Evolutionary conservation across 2,329 filamentous ascomycete genomes (phyloP).

Genomic region (Arthrobotrys musiformis): DNA sequence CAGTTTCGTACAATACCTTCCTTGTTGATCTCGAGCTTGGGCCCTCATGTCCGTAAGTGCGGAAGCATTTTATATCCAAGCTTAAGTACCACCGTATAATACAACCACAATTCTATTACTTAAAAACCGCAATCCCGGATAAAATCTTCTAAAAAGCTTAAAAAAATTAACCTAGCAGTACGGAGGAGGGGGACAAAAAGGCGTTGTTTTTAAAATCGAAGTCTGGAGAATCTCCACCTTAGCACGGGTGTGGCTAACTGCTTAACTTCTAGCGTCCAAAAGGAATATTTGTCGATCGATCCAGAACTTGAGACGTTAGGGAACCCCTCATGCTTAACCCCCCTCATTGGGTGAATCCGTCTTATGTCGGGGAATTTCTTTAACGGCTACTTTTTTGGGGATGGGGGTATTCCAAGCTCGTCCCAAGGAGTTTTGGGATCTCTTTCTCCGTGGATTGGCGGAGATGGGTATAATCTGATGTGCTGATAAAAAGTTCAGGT

Average conservation of each 20-base stretch:
- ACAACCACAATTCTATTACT: neutral
- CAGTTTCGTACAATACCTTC: too few relatives aligned
- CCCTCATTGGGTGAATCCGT: neutral
- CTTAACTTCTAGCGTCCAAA: too few relatives aligned
- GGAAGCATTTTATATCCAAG: too few relatives aligned
- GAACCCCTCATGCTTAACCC: neutral
- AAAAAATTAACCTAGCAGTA: too few relatives aligned
- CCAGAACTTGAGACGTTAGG: conserved; percentile 11
- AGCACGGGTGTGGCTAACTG: too few relatives aligned
- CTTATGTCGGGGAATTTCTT: neutral
- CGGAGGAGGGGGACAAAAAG: too few relatives aligned
- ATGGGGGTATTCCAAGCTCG: neutral
- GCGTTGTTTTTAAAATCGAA: too few relatives aligned
- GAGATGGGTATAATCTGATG: neutral
- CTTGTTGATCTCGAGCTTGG: too few relatives aligned
- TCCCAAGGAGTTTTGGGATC: neutral
- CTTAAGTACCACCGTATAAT: neutral
- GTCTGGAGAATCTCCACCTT: too few relatives aligned
- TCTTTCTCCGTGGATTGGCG: neutral
- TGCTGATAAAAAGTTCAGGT: neutral
- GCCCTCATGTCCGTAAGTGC: too few relatives aligned
- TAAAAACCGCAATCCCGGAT: neutral
- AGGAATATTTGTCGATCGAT: conserved; percentile 1
- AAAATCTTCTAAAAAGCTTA: too few relatives aligned
- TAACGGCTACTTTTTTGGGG: conserved; percentile 1